These are phyloP conservation scores for Naganishia sp. DNA, from an alignment of 1,284 basidiomycete species.

Conservation along the genomic window DNA sequence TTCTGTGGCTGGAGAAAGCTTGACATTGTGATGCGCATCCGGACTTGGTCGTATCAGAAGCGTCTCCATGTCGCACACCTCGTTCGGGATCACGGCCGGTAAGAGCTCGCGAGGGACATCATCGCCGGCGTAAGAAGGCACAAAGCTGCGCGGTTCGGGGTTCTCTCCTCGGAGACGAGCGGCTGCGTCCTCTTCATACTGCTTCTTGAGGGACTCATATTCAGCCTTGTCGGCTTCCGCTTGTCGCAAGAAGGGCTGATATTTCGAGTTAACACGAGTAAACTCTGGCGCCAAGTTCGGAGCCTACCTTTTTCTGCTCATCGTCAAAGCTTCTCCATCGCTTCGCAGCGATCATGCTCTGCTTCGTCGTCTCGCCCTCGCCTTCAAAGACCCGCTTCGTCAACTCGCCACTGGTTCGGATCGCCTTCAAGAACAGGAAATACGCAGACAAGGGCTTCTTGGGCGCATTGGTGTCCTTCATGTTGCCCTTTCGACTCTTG, in stretches of 20 bases:
- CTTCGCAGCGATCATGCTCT: slow-evolving; percentile 87
- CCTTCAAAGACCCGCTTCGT: slow-evolving; percentile 83
- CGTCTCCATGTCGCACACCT: slow-evolving; percentile 21
- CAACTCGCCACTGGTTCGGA: slow-evolving; percentile 68
- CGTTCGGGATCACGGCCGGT: slow-evolving; percentile 26
- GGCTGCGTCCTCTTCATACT: slow-evolving; percentile 77
- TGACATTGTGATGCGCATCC: slow-evolving; percentile 8
- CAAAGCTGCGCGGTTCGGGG: slow-evolving; percentile 65
- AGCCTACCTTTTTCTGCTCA: slow-evolving; percentile 79
- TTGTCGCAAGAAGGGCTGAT: slow-evolving; percentile 81
- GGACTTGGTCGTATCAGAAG: slow-evolving; percentile 5
- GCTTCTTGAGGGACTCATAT: slow-evolving; percentile 74
- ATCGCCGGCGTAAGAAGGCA: slow-evolving; percentile 50
- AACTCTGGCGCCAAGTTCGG: not conserved
- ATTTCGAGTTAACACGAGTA: slow-evolving; percentile 37
- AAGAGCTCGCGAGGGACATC: slow-evolving; percentile 19
- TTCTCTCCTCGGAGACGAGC: slow-evolving; percentile 60
- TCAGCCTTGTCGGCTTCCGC: slow-evolving; percentile 90
- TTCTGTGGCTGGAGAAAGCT: not conserved
- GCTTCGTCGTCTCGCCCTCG: slow-evolving; percentile 90
- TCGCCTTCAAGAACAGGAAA: slow-evolving; percentile 90
- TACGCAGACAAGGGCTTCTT: slow-evolving; percentile 94
- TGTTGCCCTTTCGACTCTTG: slow-evolving; percentile 88
- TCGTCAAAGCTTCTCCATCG: slow-evolving; percentile 90
- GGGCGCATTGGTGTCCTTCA: slow-evolving; percentile 94